phyloP scores from a whole-genome alignment of 2,329 filamentous ascomycete species.

The Neopestalotiopsis clavispora region DNA sequence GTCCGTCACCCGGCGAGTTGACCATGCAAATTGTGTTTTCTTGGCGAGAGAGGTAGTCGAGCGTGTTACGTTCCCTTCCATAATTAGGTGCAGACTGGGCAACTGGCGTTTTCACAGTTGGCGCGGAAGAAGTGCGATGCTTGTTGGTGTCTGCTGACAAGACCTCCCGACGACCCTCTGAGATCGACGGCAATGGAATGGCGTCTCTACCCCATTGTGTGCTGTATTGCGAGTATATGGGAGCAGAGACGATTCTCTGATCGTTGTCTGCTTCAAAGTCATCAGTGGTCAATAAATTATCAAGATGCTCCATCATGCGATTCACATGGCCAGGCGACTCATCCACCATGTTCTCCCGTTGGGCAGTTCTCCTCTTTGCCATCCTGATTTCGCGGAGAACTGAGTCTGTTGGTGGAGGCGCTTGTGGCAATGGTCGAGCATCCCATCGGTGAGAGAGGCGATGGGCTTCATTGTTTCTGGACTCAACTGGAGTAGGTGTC shows the following conservation, averaged over 20 bases:
- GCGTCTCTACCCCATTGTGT: conserved; percentile 41
- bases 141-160: conserved; percentile 35
- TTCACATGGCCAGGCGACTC: conserved; percentile 23
- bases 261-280: conserved; percentile 38
- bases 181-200: conserved; percentile 53
- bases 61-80: conserved; percentile 38
- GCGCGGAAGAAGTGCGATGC: conserved; percentile 52
- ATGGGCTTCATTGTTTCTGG: conserved; percentile 10
- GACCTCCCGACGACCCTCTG: conserved; percentile 40
- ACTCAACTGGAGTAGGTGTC: conserved; percentile 2
- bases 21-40: conserved; percentile 62
- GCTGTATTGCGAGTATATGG: conserved; percentile 47
- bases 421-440: conserved; percentile 55
- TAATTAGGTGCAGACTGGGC: conserved; percentile 25
- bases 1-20: conserved; percentile 47
- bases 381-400: conserved; percentile 29
- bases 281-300: conserved; percentile 17
- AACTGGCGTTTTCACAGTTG: conserved; percentile 30
- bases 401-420: conserved; percentile 43
- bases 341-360: conserved; percentile 3
- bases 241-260: conserved; percentile 56
- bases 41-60: conserved; percentile 51
- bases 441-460: conserved; percentile 42
- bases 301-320: conserved; percentile 24
- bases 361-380: conserved; percentile 26